A percentile compares a stretch with the other conserved stretches of the same genome.
Conservation (phyloP, 2,329 filamentous ascomycete species). For the Talaromyces piceae region DNA sequence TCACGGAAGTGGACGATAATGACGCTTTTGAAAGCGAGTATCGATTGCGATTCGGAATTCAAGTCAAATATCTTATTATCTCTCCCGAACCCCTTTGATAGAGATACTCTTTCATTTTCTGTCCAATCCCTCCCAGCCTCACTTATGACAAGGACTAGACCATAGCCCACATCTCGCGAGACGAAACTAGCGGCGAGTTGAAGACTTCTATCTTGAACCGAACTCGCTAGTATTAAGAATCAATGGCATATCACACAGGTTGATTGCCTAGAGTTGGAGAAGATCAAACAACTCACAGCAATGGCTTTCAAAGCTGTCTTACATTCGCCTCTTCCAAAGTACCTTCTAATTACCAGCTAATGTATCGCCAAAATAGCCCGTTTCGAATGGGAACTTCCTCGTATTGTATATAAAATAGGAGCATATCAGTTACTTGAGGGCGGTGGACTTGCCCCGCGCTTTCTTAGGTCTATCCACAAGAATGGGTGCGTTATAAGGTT, state of each 20-base stretch:
- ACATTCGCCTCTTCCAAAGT: conserved; percentile 14
- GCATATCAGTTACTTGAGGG: conserved; percentile 20
- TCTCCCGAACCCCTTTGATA: not conserved
- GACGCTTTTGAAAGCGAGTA: not conserved
- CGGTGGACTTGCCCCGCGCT: conserved; percentile 24
- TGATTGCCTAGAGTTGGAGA: conserved; percentile 21
- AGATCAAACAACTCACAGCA: conserved; percentile 19
- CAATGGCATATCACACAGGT: conserved; percentile 20
- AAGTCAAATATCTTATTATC: not conserved
- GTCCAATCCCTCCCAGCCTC: not conserved
- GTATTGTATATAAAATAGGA: conserved; percentile 26
- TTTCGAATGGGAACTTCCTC: conserved; percentile 28
- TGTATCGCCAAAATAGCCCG: conserved; percentile 27
- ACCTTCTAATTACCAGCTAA: conserved; percentile 11
- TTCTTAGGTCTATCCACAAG: conserved; percentile 24
- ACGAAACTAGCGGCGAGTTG: conserved; percentile 15
- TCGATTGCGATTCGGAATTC: not conserved
- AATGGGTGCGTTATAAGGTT: conserved; percentile 27
- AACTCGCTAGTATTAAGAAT: conserved; percentile 18
- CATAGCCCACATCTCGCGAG: not conserved
- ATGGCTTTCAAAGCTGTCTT: conserved; percentile 19
- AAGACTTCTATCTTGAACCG: conserved; percentile 18
- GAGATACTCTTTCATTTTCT: not conserved
- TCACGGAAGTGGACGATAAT: not conserved
- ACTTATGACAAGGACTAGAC: not conserved